These are phyloP conservation scores for Epichloe amarillans DNA, from an alignment of 2,329 filamentous ascomycete genomes.

Conservation along the genomic window DNA sequence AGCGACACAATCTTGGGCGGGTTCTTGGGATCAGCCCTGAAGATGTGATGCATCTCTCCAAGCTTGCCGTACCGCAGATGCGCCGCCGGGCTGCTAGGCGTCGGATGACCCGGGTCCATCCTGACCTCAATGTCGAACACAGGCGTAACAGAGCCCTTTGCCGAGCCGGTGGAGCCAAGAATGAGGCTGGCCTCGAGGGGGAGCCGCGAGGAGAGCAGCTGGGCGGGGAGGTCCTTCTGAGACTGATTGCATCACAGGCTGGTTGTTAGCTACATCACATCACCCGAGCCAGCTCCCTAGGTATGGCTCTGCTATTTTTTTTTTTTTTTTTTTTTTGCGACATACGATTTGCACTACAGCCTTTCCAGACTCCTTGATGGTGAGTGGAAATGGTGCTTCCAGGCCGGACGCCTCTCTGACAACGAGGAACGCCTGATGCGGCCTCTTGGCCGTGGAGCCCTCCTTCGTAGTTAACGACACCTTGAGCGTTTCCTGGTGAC, in stretches of 20 bases:
- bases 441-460: constrained; percentile 62
- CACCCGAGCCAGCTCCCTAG: background rate
- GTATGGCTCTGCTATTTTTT: no score
- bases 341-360: constrained; percentile 72
- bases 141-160: constrained; percentile 51
- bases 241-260: constrained; percentile 38
- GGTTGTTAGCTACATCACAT: background rate
- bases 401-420: constrained; percentile 67
- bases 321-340: constrained; percentile 11
- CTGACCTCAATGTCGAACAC: constrained; percentile 62
- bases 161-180: constrained; percentile 73
- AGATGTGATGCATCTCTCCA: constrained; percentile 80
- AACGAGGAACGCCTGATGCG: constrained; percentile 88
- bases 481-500: constrained; percentile 62
- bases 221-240: constrained; percentile 76
- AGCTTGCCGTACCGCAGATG: constrained; percentile 74
- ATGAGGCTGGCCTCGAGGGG: constrained; percentile 71
- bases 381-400: constrained; percentile 77
- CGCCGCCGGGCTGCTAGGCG: constrained; percentile 45
- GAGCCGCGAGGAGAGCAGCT: constrained; percentile 55
- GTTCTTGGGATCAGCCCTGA: constrained; percentile 65
- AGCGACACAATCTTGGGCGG: constrained; percentile 70
- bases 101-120: constrained; percentile 46
- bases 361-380: constrained; percentile 78
- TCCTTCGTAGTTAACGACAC: constrained; percentile 71